phyloP scores from a whole-genome alignment of 352 stramenopile genomes.

The Globisporangium spiculum region DNA sequence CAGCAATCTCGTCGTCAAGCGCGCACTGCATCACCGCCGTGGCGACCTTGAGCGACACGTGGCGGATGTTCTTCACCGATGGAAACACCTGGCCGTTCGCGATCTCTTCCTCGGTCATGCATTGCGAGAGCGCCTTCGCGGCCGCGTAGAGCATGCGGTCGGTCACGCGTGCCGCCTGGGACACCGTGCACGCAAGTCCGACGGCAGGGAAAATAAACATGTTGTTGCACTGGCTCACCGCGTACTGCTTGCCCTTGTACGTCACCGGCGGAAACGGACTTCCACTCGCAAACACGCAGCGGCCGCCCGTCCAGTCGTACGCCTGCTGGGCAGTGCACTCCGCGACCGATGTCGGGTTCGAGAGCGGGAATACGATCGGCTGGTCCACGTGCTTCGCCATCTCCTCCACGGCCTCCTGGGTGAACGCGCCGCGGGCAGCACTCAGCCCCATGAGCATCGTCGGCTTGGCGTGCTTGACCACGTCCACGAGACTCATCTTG shows the following conservation, averaged over 20 bases:
- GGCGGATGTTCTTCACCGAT: slow-evolving; percentile 89
- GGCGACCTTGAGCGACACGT: slow-evolving; percentile 92
- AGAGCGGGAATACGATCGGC: slow-evolving; percentile 97
- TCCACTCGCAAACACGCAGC: slow-evolving; percentile 95
- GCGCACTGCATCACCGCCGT: slow-evolving; percentile 90
- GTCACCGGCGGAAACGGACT: slow-evolving; percentile 93
- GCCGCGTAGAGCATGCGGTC: slow-evolving; percentile 96
- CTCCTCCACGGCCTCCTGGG: slow-evolving; percentile 67
- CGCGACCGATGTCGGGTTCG: slow-evolving; percentile 94
- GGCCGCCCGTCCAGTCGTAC: slow-evolving; percentile 95
- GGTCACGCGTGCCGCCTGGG: slow-evolving; percentile 72
- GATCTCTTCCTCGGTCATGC: slow-evolving; percentile 91
- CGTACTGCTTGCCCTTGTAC: slow-evolving; percentile 81
- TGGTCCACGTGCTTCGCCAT: slow-evolving; percentile 88
- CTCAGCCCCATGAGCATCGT: slow-evolving; percentile 95
- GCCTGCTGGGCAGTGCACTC: slow-evolving; percentile 96
- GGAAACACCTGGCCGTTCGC: slow-evolving; percentile 93
- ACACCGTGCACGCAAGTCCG: slow-evolving; percentile 89
- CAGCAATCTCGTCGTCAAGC: slow-evolving; percentile 87
- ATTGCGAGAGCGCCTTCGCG: slow-evolving; percentile 92
- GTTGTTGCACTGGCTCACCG: slow-evolving; percentile 93
- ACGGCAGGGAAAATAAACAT: slow-evolving; percentile 98
- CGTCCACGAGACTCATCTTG: slow-evolving; percentile 74
- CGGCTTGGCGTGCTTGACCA: slow-evolving; percentile 87
- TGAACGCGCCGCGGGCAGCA: slow-evolving; percentile 87